A percentile compares a stretch with the other conserved stretches of the same genome.
These are phyloP conservation scores for Paecilomyces formosus DNA, from an alignment of 2,329 filamentous ascomycete genomes.

Conservation along the genomic window DNA sequence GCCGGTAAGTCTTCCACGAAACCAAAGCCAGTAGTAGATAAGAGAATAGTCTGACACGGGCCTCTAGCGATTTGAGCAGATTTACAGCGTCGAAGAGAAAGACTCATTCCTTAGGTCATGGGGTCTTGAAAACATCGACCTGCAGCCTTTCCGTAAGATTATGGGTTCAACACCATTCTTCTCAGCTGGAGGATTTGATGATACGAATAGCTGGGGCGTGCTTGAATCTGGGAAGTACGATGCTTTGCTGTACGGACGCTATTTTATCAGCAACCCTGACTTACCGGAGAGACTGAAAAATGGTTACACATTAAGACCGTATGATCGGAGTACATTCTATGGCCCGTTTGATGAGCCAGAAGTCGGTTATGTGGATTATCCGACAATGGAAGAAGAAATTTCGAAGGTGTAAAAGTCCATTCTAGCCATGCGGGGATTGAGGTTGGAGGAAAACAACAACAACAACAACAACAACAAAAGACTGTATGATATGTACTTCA, in stretches of 20 bases:
- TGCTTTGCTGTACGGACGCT: constrained; percentile 40
- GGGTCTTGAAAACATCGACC: constrained; percentile 39
- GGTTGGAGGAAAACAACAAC: too few species aligned
- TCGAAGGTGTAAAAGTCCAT: background rate
- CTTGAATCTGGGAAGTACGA: constrained; percentile 43
- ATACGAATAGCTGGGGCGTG: constrained; percentile 44
- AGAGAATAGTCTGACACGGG: background rate
- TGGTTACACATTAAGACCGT: constrained; percentile 31
- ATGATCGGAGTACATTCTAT: constrained; percentile 42
- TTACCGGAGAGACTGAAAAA: constrained; percentile 38
- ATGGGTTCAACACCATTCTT: constrained; percentile 49
- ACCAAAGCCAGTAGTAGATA: background rate
- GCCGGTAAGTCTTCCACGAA: constrained; percentile 24
- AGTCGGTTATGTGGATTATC: constrained; percentile 1
- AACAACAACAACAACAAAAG: too few species aligned
- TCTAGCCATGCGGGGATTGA: too few species aligned
- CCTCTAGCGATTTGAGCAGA: constrained; percentile 42
- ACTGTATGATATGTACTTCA: too few species aligned
- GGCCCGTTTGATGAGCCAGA: constrained; percentile 21
- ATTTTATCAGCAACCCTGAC: constrained; percentile 45
- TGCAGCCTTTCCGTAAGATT: constrained; percentile 44
- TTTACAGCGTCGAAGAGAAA: constrained; percentile 43
- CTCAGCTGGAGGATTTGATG: constrained; percentile 48
- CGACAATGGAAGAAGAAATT: background rate
- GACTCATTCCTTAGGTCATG: constrained; percentile 42